phyloP scores from a whole-genome alignment of 1,284 basidiomycete genomes.

The Trametes sp. region DNA sequence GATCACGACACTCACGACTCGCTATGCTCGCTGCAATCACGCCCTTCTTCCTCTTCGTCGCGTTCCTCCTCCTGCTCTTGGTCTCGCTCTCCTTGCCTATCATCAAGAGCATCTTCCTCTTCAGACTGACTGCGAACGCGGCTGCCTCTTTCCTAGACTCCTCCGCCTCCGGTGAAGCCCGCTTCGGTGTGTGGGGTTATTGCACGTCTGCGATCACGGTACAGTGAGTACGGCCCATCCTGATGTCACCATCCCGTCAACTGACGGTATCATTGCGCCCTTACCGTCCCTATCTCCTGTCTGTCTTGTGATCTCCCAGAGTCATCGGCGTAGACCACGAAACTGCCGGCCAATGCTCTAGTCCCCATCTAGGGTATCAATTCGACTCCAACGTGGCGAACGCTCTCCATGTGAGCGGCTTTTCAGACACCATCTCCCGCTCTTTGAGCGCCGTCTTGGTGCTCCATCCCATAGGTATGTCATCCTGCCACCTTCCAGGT shows the following conservation, averaged over 20 bases:
- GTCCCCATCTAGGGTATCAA: constrained; percentile 56
- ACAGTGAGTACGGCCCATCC: constrained; percentile 46
- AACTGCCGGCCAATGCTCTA: constrained; percentile 52
- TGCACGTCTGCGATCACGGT: constrained; percentile 56
- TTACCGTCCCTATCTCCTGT: constrained; percentile 23
- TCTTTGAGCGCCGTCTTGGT: constrained; percentile 49
- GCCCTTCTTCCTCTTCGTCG: constrained; percentile 54
- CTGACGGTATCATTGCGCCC: constrained; percentile 28
- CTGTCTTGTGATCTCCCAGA: constrained; percentile 40
- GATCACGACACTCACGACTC: constrained; percentile 19
- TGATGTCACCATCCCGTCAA: constrained; percentile 16
- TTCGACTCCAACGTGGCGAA: constrained; percentile 55
- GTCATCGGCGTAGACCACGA: constrained; percentile 48
- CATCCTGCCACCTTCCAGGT: constrained; percentile 2
- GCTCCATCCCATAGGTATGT: constrained; percentile 56
- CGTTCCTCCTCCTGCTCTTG: constrained; percentile 63
- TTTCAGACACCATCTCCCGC: constrained; percentile 52
- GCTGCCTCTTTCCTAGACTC: constrained; percentile 45
- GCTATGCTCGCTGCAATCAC: constrained; percentile 47
- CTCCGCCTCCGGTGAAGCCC: constrained; percentile 47
- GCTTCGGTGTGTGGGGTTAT: constrained; percentile 69
- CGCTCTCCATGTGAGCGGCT: constrained; percentile 49
- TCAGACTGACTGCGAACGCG: constrained; percentile 51
- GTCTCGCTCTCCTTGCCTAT: constrained; percentile 67
- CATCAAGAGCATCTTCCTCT: constrained; percentile 60